phyloP scores from a whole-genome alignment of 768 basidiomycete genomes.

The Heimioporus sp. region DNA sequence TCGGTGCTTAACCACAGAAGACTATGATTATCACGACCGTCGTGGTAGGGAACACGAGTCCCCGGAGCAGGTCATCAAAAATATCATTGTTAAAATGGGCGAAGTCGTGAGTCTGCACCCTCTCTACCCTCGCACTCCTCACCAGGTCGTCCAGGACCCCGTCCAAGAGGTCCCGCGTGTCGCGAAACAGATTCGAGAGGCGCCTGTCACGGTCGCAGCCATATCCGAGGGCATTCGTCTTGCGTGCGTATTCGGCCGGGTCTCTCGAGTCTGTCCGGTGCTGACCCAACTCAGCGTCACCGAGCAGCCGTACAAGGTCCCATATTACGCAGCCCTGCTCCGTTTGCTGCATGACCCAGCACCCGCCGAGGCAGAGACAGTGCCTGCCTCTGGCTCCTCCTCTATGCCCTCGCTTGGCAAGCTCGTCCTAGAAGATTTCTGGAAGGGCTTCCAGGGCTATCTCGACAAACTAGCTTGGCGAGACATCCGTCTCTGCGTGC shows the following conservation, averaged over 20 bases:
- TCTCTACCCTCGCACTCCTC: neutral
- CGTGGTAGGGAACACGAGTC: conserved; percentile 62
- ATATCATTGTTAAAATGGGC: conserved; percentile 67
- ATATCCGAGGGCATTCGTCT: conserved; percentile 75
- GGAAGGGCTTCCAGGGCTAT: conserved; percentile 86
- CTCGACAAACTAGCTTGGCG: conserved; percentile 91
- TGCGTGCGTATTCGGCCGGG: conserved; percentile 42
- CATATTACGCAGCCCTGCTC: conserved; percentile 82
- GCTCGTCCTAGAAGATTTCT: conserved; percentile 82
- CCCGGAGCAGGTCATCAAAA: conserved; percentile 70
- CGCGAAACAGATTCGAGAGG: conserved; percentile 62
- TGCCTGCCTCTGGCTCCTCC: conserved; percentile 28
- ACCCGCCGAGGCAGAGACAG: conserved; percentile 32
- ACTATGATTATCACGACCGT: conserved; percentile 58
- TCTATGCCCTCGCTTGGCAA: conserved; percentile 50
- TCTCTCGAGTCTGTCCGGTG: neutral
- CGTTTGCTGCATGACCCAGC: conserved; percentile 57
- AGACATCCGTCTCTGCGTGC: conserved; percentile 82
- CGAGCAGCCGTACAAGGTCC: conserved; percentile 93
- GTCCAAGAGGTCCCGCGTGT: conserved; percentile 66
- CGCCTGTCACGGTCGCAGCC: conserved; percentile 55
- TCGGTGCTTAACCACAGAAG: conserved; percentile 42
- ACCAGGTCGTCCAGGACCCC: conserved; percentile 50
- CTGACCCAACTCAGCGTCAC: conserved; percentile 55
- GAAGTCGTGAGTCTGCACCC: conserved; percentile 68